Conservation (phyloP, 148 eudicot species). For the Cornus kousa region DNA sequence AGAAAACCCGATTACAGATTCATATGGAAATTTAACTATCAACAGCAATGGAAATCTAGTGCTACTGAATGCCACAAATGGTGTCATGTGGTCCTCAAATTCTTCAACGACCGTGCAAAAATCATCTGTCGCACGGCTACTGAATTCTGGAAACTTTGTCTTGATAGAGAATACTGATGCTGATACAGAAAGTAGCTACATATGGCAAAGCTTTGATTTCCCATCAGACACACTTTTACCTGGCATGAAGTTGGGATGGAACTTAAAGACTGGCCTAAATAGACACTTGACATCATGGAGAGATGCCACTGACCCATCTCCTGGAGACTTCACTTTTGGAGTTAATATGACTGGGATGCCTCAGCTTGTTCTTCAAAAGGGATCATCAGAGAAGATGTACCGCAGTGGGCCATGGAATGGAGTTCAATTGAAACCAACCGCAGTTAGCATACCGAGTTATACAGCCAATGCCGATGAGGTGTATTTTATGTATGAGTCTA, state of each 20-base stretch:
- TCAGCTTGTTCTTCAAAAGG: slow-evolving; percentile 4
- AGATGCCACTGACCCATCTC: slow-evolving; percentile 17
- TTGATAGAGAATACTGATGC: slow-evolving; percentile 1
- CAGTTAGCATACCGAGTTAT: background rate
- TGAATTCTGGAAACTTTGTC: slow-evolving; percentile 15
- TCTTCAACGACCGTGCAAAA: too few species aligned
- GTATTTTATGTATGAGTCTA: too few species aligned
- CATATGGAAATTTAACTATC: background rate
- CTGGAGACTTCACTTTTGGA: slow-evolving; percentile 4
- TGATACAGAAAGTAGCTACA: slow-evolving; percentile 10
- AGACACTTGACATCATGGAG: slow-evolving; percentile 22
- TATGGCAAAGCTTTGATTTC: too few species aligned
- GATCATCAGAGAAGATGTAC: background rate
- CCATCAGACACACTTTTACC: too few species aligned
- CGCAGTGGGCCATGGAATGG: slow-evolving; percentile 29
- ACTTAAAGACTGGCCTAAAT: background rate
- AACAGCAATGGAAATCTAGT: background rate
- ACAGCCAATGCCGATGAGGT: too few species aligned
- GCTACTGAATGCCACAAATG: background rate
- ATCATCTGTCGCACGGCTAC: too few species aligned
- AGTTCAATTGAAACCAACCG: background rate
- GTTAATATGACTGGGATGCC: slow-evolving; percentile 5
- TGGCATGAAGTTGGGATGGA: slow-evolving; percentile 12
- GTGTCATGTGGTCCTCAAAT: background rate
- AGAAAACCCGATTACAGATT: background rate